phyloP scores from a whole-genome alignment of 176 grass and related monocot genomes.

The Cenchrus fungigraminus region DNA sequence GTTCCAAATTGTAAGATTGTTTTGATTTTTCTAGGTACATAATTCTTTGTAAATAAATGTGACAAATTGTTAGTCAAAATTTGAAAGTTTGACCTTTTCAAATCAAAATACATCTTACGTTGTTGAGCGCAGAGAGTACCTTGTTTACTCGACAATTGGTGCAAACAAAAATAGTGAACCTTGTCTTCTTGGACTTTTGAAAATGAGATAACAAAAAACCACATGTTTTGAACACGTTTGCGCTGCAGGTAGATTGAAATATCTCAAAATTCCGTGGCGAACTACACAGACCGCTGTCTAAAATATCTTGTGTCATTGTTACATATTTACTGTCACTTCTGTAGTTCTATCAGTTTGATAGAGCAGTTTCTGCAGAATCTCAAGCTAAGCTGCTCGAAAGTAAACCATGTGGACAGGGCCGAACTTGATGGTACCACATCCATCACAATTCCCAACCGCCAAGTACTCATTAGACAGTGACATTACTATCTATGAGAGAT shows the following conservation, averaged over 20 bases:
- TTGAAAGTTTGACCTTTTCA: neutral
- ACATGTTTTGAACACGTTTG: neutral
- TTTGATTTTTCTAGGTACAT: too few species aligned
- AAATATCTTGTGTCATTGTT: constrained; percentile 37
- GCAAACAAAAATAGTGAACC: neutral
- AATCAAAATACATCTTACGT: neutral
- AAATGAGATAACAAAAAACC: neutral
- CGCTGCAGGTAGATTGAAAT: neutral
- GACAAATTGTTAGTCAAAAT: too few species aligned
- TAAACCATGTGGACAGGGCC: too few species aligned
- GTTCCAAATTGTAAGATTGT: too few species aligned
- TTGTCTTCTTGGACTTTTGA: neutral
- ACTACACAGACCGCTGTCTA: neutral
- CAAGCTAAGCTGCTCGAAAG: neutral
- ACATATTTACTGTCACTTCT: constrained; percentile 9
- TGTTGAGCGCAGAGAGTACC: neutral
- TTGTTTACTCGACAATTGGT: neutral
- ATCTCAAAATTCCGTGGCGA: neutral
- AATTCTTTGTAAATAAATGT: too few species aligned
- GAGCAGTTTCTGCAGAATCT: neutral
- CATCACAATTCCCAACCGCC: neutral
- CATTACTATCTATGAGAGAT: neutral
- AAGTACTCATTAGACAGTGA: neutral
- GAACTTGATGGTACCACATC: neutral
- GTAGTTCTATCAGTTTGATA: neutral